These are phyloP conservation scores for Aspergillus phoenicis DNA, from an alignment of 2,329 filamentous ascomycete genomes.

Conservation along the genomic window DNA sequence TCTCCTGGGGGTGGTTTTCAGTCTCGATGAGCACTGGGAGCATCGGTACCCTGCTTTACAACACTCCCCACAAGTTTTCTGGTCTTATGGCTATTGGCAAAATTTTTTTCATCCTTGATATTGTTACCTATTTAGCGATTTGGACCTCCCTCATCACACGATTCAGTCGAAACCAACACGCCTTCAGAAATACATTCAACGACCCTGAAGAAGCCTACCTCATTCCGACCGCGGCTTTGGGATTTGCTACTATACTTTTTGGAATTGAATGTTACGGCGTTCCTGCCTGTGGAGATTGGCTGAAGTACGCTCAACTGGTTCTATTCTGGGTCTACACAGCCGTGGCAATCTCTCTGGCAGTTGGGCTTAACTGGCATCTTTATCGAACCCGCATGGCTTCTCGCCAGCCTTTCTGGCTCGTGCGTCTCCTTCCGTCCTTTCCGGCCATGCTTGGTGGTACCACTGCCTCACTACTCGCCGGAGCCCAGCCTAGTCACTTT, in stretches of 20 bases:
- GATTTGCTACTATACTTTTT: neutral
- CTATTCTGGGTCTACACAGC: neutral
- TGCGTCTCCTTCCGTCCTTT: neutral
- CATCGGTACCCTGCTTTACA: neutral
- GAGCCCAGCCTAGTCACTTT: neutral
- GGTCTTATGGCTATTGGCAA: neutral
- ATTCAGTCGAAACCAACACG: neutral
- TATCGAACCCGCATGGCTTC: neutral
- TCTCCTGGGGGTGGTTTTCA: constrained; percentile 1
- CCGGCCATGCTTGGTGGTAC: constrained; percentile 1
- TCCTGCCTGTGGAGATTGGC: neutral
- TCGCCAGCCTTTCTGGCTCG: neutral
- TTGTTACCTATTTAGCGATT: neutral
- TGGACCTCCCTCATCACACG: neutral
- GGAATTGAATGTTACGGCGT: neutral
- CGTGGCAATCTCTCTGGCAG: neutral
- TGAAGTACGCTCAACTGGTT: neutral
- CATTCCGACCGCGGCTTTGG: neutral
- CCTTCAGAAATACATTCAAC: neutral
- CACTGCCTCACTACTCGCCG: neutral
- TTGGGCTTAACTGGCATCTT: neutral
- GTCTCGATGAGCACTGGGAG: neutral
- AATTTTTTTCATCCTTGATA: neutral
- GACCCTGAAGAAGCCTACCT: neutral
- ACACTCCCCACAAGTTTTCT: neutral